Evolutionary conservation across 352 stramenopile genomes (phyloP).

Genomic region (Pythium angustatum): DNA sequence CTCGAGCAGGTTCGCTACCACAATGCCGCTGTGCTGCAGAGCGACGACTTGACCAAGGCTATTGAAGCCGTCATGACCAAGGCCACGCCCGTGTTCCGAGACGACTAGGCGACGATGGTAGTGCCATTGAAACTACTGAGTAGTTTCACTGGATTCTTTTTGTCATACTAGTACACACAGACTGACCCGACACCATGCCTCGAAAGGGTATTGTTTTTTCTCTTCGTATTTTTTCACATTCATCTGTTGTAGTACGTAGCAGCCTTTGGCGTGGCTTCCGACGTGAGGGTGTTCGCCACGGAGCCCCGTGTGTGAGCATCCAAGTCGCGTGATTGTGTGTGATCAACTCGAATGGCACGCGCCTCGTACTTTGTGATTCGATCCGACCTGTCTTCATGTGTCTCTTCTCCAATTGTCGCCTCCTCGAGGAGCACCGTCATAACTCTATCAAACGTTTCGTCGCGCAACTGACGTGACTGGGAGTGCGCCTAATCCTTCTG

Average conservation of each 20-base stretch:
- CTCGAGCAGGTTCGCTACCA: constrained; percentile 82
- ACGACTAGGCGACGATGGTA: constrained; percentile 63
- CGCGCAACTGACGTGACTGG: neutral
- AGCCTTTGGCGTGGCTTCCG: neutral
- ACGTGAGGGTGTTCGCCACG: neutral
- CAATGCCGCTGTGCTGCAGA: constrained; percentile 85
- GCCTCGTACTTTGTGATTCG: neutral
- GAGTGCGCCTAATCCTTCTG: constrained; percentile 41
- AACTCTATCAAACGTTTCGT: constrained; percentile 28
- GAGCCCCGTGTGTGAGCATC: neutral
- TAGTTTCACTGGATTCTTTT: no score
- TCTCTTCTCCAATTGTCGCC: constrained; percentile 2
- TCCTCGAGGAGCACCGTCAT: constrained; percentile 26
- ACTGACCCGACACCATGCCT: no score
- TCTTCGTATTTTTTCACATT: constrained; percentile 19
- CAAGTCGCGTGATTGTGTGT: constrained; percentile 2
- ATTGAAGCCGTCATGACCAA: constrained; percentile 76
- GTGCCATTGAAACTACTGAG: no score
- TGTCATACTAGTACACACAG: no score
- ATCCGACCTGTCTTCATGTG: neutral
- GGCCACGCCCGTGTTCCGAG: constrained; percentile 58
- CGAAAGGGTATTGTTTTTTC: neutral
- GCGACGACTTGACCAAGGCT: constrained; percentile 77
- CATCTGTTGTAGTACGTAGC: constrained; percentile 16
- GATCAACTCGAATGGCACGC: neutral